These are phyloP conservation scores for Tuber magnatum DNA, from an alignment of 495 filamentous ascomycete genomes.

Conservation along the genomic window DNA sequence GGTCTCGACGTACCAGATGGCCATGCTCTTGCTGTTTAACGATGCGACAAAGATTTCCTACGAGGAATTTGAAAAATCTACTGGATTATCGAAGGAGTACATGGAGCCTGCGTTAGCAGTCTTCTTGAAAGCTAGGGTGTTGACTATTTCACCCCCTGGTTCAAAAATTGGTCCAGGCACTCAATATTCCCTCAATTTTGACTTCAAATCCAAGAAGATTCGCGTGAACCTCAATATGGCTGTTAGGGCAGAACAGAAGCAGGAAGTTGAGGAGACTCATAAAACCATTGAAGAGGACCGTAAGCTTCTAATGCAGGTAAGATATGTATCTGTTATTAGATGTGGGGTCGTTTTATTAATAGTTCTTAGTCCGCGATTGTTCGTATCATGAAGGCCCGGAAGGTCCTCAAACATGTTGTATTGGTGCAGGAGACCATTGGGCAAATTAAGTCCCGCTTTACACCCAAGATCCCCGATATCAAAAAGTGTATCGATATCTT, in stretches of 20 bases:
- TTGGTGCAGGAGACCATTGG: slow-evolving; percentile 89
- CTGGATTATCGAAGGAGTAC: slow-evolving; percentile 66
- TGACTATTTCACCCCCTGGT: slow-evolving; percentile 57
- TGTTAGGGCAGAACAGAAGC: slow-evolving; percentile 90
- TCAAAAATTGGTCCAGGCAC: slow-evolving; percentile 70
- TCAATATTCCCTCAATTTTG: slow-evolving; percentile 73
- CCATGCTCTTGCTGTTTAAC: slow-evolving; percentile 92
- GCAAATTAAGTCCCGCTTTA: slow-evolving; percentile 90
- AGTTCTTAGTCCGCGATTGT: slow-evolving; percentile 81
- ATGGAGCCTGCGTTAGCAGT: slow-evolving; percentile 79
- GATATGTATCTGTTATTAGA: slow-evolving; percentile 35
- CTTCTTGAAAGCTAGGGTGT: slow-evolving; percentile 82
- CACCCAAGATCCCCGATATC: slow-evolving; percentile 87
- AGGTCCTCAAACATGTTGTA: slow-evolving; percentile 93
- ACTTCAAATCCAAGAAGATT: slow-evolving; percentile 96
- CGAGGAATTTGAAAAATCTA: slow-evolving; percentile 74
- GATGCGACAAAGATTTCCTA: slow-evolving; percentile 77
- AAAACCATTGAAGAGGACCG: slow-evolving; percentile 99
- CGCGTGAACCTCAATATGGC: slow-evolving; percentile 92
- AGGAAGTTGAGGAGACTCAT: slow-evolving; percentile 91
- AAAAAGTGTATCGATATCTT: slow-evolving; percentile 99
- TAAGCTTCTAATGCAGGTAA: slow-evolving; percentile 91
- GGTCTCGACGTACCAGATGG: slow-evolving; percentile 96
- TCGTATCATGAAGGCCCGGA: slow-evolving; percentile 98
- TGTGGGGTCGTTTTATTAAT: slow-evolving; percentile 33